Evolutionary conservation across 2,329 filamentous ascomycete species (phyloP).

Genomic region (Pleurostoma richardsiae): DNA sequence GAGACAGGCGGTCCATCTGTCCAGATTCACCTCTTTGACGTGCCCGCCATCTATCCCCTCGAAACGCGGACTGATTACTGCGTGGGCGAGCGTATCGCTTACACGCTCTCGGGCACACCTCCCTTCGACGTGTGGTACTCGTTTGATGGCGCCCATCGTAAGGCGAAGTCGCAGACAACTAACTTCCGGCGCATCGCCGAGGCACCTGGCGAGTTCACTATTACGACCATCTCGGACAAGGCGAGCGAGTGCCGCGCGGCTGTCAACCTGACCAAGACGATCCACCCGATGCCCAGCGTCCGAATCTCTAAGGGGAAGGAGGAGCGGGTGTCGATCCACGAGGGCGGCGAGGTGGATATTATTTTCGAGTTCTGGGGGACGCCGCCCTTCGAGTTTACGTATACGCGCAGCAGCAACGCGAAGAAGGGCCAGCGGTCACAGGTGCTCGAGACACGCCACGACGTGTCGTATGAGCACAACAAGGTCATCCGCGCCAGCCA

Average conservation of each 20-base stretch:
- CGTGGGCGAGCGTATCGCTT: slow-evolving; percentile 90
- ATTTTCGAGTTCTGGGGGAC: slow-evolving; percentile 93
- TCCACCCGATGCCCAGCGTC: slow-evolving; percentile 90
- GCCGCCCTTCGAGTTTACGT: slow-evolving; percentile 96
- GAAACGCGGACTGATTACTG: slow-evolving; percentile 86
- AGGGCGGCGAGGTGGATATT: slow-evolving; percentile 90
- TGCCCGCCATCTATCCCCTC: slow-evolving; percentile 82
- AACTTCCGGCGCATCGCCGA: slow-evolving; percentile 93
- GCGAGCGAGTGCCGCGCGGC: slow-evolving; percentile 82
- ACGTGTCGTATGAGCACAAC: slow-evolving; percentile 73
- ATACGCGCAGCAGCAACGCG: slow-evolving; percentile 86
- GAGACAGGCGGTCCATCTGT: slow-evolving; percentile 70
- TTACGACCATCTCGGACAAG: slow-evolving; percentile 82
- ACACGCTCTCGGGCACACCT: slow-evolving; percentile 82
- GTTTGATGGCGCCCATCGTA: slow-evolving; percentile 74
- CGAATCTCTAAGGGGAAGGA: slow-evolving; percentile 81
- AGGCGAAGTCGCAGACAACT: slow-evolving; percentile 72
- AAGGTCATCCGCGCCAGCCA: slow-evolving; percentile 82
- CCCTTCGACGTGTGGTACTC: slow-evolving; percentile 93
- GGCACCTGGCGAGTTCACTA: slow-evolving; percentile 80
- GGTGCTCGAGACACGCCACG: slow-evolving; percentile 86
- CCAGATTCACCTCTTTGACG: slow-evolving; percentile 87
- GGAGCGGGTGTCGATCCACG: slow-evolving; percentile 86
- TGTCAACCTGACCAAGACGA: slow-evolving; percentile 72
- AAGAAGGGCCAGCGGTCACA: slow-evolving; percentile 68